Conservation (phyloP, 768 basidiomycete species). For the Rhizopogon roseolus region DNA sequence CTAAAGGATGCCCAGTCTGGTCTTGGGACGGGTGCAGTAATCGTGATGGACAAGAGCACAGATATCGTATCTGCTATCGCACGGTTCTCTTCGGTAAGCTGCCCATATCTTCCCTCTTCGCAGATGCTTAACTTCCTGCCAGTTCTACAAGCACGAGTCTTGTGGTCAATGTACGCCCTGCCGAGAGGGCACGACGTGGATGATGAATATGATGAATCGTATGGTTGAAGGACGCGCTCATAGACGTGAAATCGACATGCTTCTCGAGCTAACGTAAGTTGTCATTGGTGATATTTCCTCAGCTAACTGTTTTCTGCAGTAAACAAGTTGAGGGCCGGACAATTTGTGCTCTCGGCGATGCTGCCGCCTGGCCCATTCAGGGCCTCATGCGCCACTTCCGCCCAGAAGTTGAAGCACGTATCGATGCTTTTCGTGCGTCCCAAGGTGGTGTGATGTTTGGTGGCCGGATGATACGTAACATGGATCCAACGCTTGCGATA, state of each 20-base stretch:
- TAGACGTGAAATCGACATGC: constrained; percentile 95
- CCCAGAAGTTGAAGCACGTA: constrained; percentile 88
- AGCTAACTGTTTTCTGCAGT: constrained; percentile 31
- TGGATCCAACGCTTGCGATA: constrained; percentile 65
- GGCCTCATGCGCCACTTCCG: constrained; percentile 98
- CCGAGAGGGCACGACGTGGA: constrained; percentile 95
- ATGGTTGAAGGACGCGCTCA: constrained; percentile 91
- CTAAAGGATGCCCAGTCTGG: constrained; percentile 95
- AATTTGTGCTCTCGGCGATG: constrained; percentile 95
- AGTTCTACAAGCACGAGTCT: constrained; percentile 99
- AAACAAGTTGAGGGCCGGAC: constrained; percentile 98
- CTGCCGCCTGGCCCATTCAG: constrained; percentile 98
- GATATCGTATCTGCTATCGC: constrained; percentile 94
- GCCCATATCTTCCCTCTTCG: neutral
- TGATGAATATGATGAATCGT: constrained; percentile 99
- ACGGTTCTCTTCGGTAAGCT: constrained; percentile 73
- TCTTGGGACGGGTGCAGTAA: constrained; percentile 96
- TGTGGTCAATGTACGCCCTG: constrained; percentile 98
- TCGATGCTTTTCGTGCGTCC: constrained; percentile 66
- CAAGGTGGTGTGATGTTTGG: constrained; percentile 89
- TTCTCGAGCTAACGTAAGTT: constrained; percentile 85
- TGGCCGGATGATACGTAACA: constrained; percentile 63
- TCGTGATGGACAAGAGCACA: constrained; percentile 98
- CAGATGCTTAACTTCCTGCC: constrained; percentile 3
- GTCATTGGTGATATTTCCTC: neutral